phyloP scores from a whole-genome alignment of 352 stramenopile species.

The Phytophthora constricta region DNA sequence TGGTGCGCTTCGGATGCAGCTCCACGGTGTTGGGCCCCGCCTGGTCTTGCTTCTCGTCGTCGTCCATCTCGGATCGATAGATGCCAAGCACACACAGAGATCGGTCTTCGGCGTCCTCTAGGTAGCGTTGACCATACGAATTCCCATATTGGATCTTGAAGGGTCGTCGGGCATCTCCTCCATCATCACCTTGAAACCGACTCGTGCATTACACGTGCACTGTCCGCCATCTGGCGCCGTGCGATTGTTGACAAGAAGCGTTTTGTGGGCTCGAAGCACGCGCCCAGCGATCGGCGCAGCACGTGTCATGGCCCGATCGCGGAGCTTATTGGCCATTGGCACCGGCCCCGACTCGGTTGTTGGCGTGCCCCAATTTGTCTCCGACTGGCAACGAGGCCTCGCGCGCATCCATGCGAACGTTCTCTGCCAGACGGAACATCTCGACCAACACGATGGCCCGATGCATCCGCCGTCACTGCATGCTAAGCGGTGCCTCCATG shows the following conservation, averaged over 20 bases:
- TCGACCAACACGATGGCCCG: not conserved
- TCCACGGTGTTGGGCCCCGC: conserved; percentile 32
- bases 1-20: conserved; percentile 71
- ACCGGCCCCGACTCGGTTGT: conserved; percentile 15
- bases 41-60: conserved; percentile 14
- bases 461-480: too few relatives aligned
- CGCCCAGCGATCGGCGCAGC: not conserved
- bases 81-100: too few relatives aligned
- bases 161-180: not conserved
- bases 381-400: too few relatives aligned
- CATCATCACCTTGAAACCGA: conserved; percentile 5
- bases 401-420: conserved; percentile 17
- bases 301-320: conserved; percentile 11
- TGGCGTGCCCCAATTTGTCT: conserved; percentile 22
- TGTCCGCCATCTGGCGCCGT: not conserved
- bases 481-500: not conserved
- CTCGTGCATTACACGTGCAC: not conserved
- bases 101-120: too few relatives aligned
- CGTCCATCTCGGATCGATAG: not conserved
- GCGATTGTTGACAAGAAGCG: conserved; percentile 32
- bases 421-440: conserved; percentile 7
- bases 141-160: conserved; percentile 33
- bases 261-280: conserved; percentile 15
- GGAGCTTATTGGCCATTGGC: conserved; percentile 37
- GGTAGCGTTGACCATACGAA: not conserved